Percentiles rank a stretch among this genome's conserved stretches.
Conservation (phyloP, 352 stramenopile species). For the Phytophthora pini region DNA sequence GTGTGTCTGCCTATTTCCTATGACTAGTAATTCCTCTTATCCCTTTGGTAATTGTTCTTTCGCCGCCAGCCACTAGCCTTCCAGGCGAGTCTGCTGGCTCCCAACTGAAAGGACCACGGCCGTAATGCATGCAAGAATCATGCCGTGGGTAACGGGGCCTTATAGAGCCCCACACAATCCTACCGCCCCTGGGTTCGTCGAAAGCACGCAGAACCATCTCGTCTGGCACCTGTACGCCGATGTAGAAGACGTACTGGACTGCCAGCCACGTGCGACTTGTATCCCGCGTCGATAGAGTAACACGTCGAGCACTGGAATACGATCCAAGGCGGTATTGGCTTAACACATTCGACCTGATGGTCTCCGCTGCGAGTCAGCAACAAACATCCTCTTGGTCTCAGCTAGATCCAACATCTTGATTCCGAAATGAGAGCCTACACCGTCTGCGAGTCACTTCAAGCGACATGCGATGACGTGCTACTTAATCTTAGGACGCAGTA, state of each 20-base stretch:
- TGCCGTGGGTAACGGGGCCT: constrained; percentile 29
- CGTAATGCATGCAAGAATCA: constrained; percentile 36
- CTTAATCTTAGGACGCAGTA: constrained; percentile 2
- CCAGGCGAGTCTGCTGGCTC: constrained; percentile 14
- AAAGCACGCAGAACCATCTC: constrained; percentile 36
- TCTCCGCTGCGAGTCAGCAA: constrained; percentile 1
- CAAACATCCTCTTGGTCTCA: not conserved
- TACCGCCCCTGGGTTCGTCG: constrained; percentile 19
- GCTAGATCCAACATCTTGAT: not conserved
- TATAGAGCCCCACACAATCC: constrained; percentile 20
- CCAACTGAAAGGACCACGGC: constrained; percentile 34
- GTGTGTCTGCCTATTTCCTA: constrained; percentile 1
- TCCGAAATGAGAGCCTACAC: not conserved
- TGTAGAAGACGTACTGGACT: constrained; percentile 22
- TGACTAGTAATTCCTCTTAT: not conserved
- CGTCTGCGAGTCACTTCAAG: not conserved
- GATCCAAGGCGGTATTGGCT: no score
- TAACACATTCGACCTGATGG: not conserved
- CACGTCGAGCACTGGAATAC: constrained; percentile 8
- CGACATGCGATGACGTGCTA: constrained; percentile 6
- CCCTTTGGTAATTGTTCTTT: constrained; percentile 7
- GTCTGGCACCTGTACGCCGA: constrained; percentile 6
- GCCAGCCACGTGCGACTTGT: constrained; percentile 1
- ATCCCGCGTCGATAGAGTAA: not conserved
- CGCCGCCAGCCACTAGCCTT: not conserved